A percentile compares a stretch with the other conserved stretches of the same genome.
phyloP scores from a whole-genome alignment of 129 eudicot species.

The Rutidosis leptorrhynchoides region DNA sequence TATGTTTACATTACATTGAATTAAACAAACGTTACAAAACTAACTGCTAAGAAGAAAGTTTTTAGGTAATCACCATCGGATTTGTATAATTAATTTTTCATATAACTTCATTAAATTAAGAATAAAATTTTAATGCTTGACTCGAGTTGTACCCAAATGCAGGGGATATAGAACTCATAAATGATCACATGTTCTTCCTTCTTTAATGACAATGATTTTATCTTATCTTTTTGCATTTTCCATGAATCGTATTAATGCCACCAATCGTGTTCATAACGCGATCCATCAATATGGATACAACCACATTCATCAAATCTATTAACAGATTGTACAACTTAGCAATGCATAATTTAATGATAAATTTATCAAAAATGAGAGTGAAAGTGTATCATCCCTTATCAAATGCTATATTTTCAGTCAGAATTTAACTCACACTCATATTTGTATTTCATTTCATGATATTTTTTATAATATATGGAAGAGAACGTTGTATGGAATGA shows the following conservation, averaged over 20 bases:
- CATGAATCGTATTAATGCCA: not conserved
- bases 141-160: slow-evolving; percentile 5
- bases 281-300: not conserved
- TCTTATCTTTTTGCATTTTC: not conserved
- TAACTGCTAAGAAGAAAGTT: too few species aligned
- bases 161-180: not conserved
- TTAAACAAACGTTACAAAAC: too few species aligned
- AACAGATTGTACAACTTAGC: too few species aligned
- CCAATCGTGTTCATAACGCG: not conserved
- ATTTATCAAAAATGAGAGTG: too few species aligned
- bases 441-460: not conserved
- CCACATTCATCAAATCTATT: not conserved
- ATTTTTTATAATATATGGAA: not conserved
- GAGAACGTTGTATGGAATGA: not conserved
- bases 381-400: too few species aligned
- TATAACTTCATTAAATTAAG: not conserved
- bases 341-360: too few species aligned
- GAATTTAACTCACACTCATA: not conserved
- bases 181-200: slow-evolving; percentile 21
- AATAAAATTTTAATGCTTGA: not conserved
- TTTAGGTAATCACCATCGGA: not conserved
- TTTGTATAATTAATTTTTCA: not conserved
- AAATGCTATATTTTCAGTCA: not conserved
- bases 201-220: not conserved
- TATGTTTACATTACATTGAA: too few species aligned